Base-by-base conservation (phyloP, 768 basidiomycete species). In the Lactifluus piperatus region DNA sequence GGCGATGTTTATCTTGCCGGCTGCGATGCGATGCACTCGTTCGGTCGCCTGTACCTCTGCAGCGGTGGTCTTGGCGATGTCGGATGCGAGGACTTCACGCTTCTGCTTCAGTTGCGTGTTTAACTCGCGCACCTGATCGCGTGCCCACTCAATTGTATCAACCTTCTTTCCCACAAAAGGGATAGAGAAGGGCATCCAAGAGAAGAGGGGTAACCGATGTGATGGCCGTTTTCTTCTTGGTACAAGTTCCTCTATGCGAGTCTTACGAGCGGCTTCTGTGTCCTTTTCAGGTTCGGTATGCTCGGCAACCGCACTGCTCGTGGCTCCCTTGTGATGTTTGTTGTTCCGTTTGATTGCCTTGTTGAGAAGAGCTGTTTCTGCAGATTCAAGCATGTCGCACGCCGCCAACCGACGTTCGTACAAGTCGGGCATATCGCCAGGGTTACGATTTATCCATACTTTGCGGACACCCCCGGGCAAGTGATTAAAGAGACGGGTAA, bases 401-500 rank as follows among this genome's bases (percentile, higher is more conserved):
- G 91, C 91, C 3, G 76, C 77, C 16, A 85, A 69, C 20, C 92
- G 86, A 36, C 87, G 81, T 36, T 94, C 83, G 66, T 90, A 88
- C 20, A 91, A 68, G 43, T 87, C 85, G 1, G 94, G 94, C 52
- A 99, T 79, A 9, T 91, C 86, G 69, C 91, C 91, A 29, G 97
- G 76, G 67, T 97, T 81, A 50, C 90, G 79, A 70, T 94, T 95
- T 39, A 98, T 78, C 94, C 95, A 99, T 37, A 99, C 83, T 64
- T 83, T 82, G 68, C 84, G 85, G 8, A 94, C 88, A 16, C 94
- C 94, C 10, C 94, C 94, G 0, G 97, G 95, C 3, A 97, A 78
- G 57, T 81, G 79, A n/a, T 81, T 79, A 71, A 91, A 95, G 11
- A 95, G 72, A 50, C 81, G 76, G 44, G 70, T 73, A 29, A 97